Conservation (phyloP, 2,329 filamentous ascomycete species). For the Fusarium camptoceras region DNA sequence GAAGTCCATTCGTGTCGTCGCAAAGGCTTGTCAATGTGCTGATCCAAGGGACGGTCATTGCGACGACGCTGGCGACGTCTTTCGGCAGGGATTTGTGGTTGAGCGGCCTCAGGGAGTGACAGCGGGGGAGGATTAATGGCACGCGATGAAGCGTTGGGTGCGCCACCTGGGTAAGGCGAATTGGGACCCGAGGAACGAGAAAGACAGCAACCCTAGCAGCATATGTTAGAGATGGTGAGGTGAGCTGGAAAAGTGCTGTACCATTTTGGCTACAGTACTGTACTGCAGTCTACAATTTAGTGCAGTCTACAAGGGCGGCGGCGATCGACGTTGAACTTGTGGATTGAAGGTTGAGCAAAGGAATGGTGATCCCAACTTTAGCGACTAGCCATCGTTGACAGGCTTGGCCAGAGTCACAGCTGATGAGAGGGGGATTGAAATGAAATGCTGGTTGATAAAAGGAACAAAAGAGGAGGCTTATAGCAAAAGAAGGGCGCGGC, state of each 20-base stretch:
- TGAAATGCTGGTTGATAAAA: neutral
- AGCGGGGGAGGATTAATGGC: conserved; percentile 62
- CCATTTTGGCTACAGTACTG: conserved; percentile 34
- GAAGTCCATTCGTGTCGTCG: conserved; percentile 74
- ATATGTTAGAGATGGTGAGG: conserved; percentile 31
- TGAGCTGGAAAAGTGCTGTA: conserved; percentile 13
- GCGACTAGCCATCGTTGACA: conserved; percentile 40
- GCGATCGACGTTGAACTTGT: conserved; percentile 25
- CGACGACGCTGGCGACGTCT: conserved; percentile 52
- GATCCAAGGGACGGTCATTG: conserved; percentile 59
- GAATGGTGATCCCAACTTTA: conserved; percentile 37
- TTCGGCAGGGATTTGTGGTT: conserved; percentile 39
- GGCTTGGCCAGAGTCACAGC: conserved; percentile 25
- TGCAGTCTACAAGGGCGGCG: conserved; percentile 3
- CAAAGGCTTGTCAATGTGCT: conserved; percentile 78
- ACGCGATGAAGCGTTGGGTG: conserved; percentile 62
- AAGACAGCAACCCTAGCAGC: conserved; percentile 65
- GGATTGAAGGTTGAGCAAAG: conserved; percentile 25
- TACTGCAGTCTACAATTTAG: neutral
- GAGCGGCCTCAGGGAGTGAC: conserved; percentile 48
- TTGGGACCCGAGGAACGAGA: conserved; percentile 64
- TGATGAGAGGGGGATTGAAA: neutral
- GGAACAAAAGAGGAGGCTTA: neutral
- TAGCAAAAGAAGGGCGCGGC: conserved; percentile 3
- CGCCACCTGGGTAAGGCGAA: conserved; percentile 65